Base-by-base conservation (phyloP, 352 stramenopile species). In the Phytophthora pinifolia region DNA sequence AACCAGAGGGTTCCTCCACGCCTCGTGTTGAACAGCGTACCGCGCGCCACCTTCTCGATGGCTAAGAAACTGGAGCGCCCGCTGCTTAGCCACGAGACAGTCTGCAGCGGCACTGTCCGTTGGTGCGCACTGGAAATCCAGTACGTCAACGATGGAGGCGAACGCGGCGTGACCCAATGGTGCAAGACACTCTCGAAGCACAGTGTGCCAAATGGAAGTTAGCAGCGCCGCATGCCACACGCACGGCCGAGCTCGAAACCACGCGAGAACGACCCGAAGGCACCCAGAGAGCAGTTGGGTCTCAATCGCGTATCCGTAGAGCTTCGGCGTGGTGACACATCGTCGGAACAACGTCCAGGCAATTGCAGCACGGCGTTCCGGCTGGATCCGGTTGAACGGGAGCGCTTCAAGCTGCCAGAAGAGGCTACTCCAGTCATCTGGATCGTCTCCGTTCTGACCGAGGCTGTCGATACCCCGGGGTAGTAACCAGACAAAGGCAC, bases 401-500 rank as follows among this genome's bases (percentile, higher is more conserved):
- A 91, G 68, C 6, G 53, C 54, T 14, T 69, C 46, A 6, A 93
- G 71, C 0, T 74, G 67, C n/a, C 39, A 30, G 50, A 83, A 67
- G 27, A 93, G 66, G 25, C 34, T 59, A 12, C 53, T 38, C 74
- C 76, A 88, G 30, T 52, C 57, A 13, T 71, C 62, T 27, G 42
- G n/a, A n/a, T 27, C 49, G 12, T 61, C 59, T 3, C 30, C 36
- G 27, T 8, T 46, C 10, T 41, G 14, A 13, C 35, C 32, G 25
- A 13, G 14, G 32, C 15, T 38, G 9, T 13, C 15, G 44, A 20
- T 22, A 33, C 45, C 29, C 13, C 82, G 79, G 1, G 79, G 79
- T 8, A 93, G 56, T 27, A 93, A 60, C 83, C 83, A 93, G 15
- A 93, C 76, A 35, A 88, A 76, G 1, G 79, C 80, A 15, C 75